Evolutionary conservation across 345 rosid species (phyloP).

Genomic region (Fremontodendron californicum): DNA sequence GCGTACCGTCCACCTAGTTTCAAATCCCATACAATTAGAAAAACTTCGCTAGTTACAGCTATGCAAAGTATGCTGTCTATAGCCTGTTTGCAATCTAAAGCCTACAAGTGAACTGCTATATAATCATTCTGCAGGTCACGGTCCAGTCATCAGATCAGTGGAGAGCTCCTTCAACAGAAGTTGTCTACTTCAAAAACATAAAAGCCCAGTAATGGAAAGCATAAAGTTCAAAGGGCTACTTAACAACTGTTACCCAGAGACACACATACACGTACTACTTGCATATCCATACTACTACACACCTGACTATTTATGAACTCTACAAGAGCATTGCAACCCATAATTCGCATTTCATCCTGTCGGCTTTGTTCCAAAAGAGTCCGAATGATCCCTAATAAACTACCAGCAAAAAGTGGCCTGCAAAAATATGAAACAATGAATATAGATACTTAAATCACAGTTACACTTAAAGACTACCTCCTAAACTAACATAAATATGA

Average conservation of each 20-base stretch:
- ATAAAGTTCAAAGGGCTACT: neutral
- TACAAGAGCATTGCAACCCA: constrained; percentile 72
- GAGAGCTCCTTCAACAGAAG: neutral
- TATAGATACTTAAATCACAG: neutral
- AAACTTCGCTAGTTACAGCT: neutral
- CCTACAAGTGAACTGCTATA: neutral
- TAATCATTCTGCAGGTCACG: neutral
- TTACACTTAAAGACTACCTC: neutral
- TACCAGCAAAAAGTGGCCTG: constrained; percentile 88
- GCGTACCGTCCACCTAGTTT: constrained; percentile 54
- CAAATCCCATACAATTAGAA: constrained; percentile 26
- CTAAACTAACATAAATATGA: neutral
- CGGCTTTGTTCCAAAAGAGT: constrained; percentile 73
- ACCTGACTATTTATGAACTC: constrained; percentile 85
- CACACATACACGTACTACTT: neutral
- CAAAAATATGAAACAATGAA: constrained; percentile 22
- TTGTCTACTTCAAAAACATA: neutral
- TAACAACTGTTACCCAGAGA: neutral
- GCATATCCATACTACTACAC: constrained; percentile 17
- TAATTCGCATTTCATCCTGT: constrained; percentile 65
- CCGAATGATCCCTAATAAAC: constrained; percentile 68
- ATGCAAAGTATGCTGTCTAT: neutral
- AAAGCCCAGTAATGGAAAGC: neutral
- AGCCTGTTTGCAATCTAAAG: neutral
- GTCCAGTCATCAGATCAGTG: constrained; percentile 3